phyloP scores from a whole-genome alignment of 2,329 filamentous ascomycete genomes.

The Neurospora sp. region DNA sequence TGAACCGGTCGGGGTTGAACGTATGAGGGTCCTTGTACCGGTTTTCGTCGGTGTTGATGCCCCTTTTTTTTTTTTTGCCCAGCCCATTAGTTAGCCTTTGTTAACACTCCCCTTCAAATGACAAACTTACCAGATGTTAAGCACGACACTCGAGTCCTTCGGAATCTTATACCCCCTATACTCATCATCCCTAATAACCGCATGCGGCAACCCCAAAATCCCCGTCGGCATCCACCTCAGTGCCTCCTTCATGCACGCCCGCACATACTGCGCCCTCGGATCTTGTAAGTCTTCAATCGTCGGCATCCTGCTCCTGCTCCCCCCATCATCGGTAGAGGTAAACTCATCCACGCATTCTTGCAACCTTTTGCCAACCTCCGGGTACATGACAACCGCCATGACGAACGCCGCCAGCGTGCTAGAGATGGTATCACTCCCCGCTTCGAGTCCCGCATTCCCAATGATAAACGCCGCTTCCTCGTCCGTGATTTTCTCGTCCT shows the following conservation, averaged over 20 bases:
- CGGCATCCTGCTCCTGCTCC: conserved; percentile 20
- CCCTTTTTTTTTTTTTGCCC: conserved; percentile 11
- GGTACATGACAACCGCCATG: conserved; percentile 33
- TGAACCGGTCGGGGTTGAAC: conserved; percentile 32
- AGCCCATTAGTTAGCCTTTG: not conserved
- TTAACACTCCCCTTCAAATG: not conserved
- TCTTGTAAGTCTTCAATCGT: conserved; percentile 23
- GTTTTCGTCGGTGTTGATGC: conserved; percentile 33
- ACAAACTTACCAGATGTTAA: conserved; percentile 23
- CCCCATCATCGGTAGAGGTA: not conserved
- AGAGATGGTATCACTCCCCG: conserved; percentile 31
- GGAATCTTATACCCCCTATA: conserved; percentile 36
- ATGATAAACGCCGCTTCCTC: conserved; percentile 20
- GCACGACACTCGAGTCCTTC: conserved; percentile 30
- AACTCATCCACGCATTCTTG: conserved; percentile 28
- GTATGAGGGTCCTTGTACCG: conserved; percentile 27
- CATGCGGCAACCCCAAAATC: conserved; percentile 29
- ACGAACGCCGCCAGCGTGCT: conserved; percentile 29
- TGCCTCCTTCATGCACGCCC: conserved; percentile 31
- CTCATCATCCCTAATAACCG: conserved; percentile 28
- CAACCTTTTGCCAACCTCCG: conserved; percentile 28
- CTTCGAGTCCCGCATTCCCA: conserved; percentile 24
- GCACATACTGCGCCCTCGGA: conserved; percentile 30
- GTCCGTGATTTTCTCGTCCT: conserved; percentile 15
- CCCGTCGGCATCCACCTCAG: conserved; percentile 32